phyloP scores from a whole-genome alignment of 441 rosid species.

The Isatis lusitanica region DNA sequence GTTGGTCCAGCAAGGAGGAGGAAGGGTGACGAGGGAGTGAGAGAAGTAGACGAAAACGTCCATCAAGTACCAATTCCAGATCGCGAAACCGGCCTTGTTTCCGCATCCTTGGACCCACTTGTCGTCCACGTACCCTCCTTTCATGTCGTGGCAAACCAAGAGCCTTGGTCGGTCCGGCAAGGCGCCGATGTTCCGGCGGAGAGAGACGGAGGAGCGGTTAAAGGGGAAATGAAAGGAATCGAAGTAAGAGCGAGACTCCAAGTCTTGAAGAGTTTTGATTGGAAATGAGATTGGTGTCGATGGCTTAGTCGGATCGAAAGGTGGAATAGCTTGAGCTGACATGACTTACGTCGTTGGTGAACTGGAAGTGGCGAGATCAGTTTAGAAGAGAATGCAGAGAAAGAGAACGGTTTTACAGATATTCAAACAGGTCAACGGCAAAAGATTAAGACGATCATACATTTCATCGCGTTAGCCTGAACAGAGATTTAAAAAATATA shows the following conservation, averaged over 20 bases:
- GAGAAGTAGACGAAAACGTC: conserved; percentile 82
- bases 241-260: conserved; percentile 60
- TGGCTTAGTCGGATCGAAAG: conserved; percentile 57
- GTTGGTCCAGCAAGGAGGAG: conserved; percentile 90
- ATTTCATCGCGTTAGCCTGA: too few relatives aligned
- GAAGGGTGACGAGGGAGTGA: conserved; percentile 66
- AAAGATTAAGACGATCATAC: background rate
- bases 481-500: too few relatives aligned
- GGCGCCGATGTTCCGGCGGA: background rate
- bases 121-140: conserved; percentile 71
- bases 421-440: conserved; percentile 5
- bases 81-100: conserved; percentile 53
- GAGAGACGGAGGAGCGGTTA: conserved; percentile 57
- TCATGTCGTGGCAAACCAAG: conserved; percentile 78
- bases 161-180: conserved; percentile 52
- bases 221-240: conserved; percentile 73
- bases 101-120: conserved; percentile 80
- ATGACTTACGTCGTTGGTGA: background rate
- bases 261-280: conserved; percentile 65
- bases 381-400: background rate
- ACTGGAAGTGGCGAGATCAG: background rate
- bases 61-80: conserved; percentile 84
- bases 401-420: conserved; percentile 17
- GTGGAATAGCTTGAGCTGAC: conserved; percentile 17
- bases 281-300: conserved; percentile 70